phyloP scores from a whole-genome alignment of 1,139 yeast species.

The Oligophagozyma castellii region DNA sequence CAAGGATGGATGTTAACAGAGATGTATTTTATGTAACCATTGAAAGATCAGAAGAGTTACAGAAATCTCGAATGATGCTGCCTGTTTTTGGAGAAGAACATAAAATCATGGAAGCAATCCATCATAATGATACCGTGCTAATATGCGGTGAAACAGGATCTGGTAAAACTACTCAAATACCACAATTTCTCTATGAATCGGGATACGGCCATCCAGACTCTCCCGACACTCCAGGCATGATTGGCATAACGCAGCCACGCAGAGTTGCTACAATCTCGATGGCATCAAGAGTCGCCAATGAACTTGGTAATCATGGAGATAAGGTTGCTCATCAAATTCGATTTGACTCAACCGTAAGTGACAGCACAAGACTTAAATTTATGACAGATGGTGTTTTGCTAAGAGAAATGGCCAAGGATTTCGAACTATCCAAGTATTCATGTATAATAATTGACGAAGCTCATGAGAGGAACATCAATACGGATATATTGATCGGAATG shows the following conservation, averaged over 20 bases:
- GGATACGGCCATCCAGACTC: slow-evolving; percentile 64
- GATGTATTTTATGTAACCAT: slow-evolving; percentile 60
- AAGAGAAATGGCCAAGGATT: slow-evolving; percentile 85
- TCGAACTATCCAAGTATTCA: slow-evolving; percentile 67
- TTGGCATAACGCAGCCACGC: slow-evolving; percentile 94
- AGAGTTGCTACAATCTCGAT: slow-evolving; percentile 97
- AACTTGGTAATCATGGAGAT: slow-evolving; percentile 65
- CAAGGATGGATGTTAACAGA: slow-evolving; percentile 40
- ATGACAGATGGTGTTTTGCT: slow-evolving; percentile 98
- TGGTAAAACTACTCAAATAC: slow-evolving; percentile 71
- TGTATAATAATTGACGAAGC: slow-evolving; percentile 91
- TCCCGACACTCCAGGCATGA: slow-evolving; percentile 68
- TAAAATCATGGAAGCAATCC: slow-evolving; percentile 87
- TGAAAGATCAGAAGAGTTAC: slow-evolving; percentile 49
- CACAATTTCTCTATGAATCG: slow-evolving; percentile 70
- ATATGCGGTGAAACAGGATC: slow-evolving; percentile 91
- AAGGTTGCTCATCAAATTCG: slow-evolving; percentile 85
- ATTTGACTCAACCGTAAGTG: slow-evolving; percentile 62
- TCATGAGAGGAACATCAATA: slow-evolving; percentile 89
- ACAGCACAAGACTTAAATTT: slow-evolving; percentile 73
- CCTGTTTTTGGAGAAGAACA: slow-evolving; percentile 93
- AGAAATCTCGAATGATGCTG: slow-evolving; percentile 49
- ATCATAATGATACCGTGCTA: slow-evolving; percentile 81
- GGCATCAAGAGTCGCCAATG: slow-evolving; percentile 80
- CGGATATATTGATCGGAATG: slow-evolving; percentile 93